Conservation (phyloP, 1,139 yeast species). For the Saccharomyces hybrid region DNA sequence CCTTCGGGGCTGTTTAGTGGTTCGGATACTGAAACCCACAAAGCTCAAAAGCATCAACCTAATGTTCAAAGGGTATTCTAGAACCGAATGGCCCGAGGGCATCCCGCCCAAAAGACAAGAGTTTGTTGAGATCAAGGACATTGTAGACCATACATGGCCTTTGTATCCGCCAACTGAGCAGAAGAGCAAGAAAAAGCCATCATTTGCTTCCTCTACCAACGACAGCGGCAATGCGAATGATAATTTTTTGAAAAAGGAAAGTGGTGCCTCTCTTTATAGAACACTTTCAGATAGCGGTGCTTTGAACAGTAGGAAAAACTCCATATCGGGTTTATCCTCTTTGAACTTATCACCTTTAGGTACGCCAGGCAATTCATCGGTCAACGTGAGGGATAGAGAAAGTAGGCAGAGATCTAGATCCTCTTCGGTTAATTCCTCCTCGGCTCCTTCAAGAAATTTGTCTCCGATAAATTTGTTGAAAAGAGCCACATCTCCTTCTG, state of each 20-base stretch:
- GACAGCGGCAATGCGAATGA: conserved; percentile 8
- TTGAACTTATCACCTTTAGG: background rate
- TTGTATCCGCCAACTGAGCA: conserved; percentile 46
- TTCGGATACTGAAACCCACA: conserved; percentile 65
- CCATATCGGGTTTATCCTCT: background rate
- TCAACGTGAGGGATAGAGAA: background rate
- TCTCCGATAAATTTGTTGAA: conserved; percentile 37
- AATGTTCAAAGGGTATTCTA: conserved; percentile 59
- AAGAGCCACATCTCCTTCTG: conserved; percentile 35
- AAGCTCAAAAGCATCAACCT: conserved; percentile 65
- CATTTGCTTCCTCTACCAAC: background rate
- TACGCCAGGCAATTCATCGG: background rate
- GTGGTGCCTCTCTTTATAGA: conserved; percentile 27
- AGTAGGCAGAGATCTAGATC: conserved; percentile 1
- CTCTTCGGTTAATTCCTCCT: background rate
- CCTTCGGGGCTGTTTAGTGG: conserved; percentile 70
- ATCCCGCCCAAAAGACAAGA: conserved; percentile 81
- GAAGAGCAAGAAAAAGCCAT: background rate
- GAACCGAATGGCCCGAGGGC: conserved; percentile 98
- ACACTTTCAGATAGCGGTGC: conserved; percentile 10
- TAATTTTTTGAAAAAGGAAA: conserved; percentile 19
- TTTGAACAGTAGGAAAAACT: background rate
- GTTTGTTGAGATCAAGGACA: conserved; percentile 54
- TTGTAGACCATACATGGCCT: conserved; percentile 86
- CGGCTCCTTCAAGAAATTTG: conserved; percentile 24